phyloP scores from a whole-genome alignment of 345 rosid species.

The Boechera stricta region DNA sequence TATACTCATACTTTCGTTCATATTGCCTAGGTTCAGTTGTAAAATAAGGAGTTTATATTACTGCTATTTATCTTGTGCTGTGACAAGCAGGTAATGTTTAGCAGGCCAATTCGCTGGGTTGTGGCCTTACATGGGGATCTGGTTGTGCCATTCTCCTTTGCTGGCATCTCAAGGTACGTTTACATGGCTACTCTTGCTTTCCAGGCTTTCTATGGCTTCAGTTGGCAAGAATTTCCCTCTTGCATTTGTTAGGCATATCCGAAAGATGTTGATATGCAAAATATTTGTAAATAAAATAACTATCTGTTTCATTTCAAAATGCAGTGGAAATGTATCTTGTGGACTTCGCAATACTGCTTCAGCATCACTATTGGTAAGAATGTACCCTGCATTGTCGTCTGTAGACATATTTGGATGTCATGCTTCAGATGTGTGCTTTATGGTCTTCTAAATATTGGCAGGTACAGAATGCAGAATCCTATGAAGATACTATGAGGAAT shows the following conservation, averaged over 20 bases:
- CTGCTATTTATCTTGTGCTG: constrained; percentile 30
- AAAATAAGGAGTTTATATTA: constrained; percentile 9
- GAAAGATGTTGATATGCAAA: constrained; percentile 8
- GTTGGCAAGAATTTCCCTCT: constrained; percentile 5
- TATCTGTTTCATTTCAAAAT: constrained; percentile 37
- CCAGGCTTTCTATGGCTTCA: constrained; percentile 20
- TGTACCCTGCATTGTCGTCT: constrained; percentile 26
- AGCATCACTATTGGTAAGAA: constrained; percentile 67
- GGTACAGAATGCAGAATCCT: constrained; percentile 83
- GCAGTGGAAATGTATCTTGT: constrained; percentile 80
- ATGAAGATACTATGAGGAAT: constrained; percentile 60
- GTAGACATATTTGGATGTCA: constrained; percentile 13
- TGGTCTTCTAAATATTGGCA: constrained; percentile 44
- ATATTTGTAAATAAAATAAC: neutral
- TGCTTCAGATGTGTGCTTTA: constrained; percentile 37
- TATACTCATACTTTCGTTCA: constrained; percentile 14
- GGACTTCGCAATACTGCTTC: constrained; percentile 89
- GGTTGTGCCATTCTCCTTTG: constrained; percentile 80
- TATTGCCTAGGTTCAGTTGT: neutral
- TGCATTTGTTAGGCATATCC: constrained; percentile 3
- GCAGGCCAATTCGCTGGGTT: constrained; percentile 97
- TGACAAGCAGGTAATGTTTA: constrained; percentile 72
- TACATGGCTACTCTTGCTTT: constrained; percentile 33
- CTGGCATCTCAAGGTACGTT: constrained; percentile 80
- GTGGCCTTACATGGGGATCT: constrained; percentile 88